Evolutionary conservation across 805 yeast genomes (phyloP).

Genomic region (Wickerhamiella azyma): DNA sequence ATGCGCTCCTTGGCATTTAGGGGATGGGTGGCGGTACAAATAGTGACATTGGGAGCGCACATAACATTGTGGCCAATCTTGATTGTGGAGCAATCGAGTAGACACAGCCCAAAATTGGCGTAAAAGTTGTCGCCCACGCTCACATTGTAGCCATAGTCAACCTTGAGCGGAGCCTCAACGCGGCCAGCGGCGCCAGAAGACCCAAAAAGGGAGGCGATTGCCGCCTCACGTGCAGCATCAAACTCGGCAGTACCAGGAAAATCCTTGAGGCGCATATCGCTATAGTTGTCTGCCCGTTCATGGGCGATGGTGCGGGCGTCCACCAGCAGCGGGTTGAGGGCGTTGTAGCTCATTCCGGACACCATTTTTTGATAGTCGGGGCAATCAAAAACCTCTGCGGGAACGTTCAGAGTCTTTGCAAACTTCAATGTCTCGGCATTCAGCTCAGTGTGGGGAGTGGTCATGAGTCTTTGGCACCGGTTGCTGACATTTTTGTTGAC

Average conservation of each 20-base stretch:
- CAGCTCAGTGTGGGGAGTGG: background rate
- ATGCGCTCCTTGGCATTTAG: slow-evolving; percentile 34
- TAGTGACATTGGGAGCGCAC: slow-evolving; percentile 49
- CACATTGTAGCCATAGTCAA: slow-evolving; percentile 57
- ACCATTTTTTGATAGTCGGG: slow-evolving; percentile 7
- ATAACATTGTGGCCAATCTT: slow-evolving; percentile 45
- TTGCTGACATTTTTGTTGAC: background rate
- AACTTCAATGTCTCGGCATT: background rate
- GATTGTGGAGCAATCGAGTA: slow-evolving; percentile 49
- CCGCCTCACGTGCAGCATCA: slow-evolving; percentile 27
- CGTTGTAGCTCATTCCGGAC: slow-evolving; percentile 1
- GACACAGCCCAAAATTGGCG: slow-evolving; percentile 38
- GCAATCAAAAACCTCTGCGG: background rate
- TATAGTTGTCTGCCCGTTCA: slow-evolving; percentile 23
- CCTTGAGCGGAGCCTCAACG: slow-evolving; percentile 45
- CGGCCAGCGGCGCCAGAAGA: slow-evolving; percentile 28
- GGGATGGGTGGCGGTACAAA: slow-evolving; percentile 55
- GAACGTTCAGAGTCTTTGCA: background rate
- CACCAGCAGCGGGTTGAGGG: slow-evolving; percentile 9
- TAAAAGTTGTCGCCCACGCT: slow-evolving; percentile 44
- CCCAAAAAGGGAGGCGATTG: slow-evolving; percentile 36
- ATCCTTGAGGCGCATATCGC: slow-evolving; percentile 20
- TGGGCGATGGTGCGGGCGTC: slow-evolving; percentile 21
- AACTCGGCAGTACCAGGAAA: slow-evolving; percentile 19
- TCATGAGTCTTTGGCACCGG: background rate